Base-by-base conservation (phyloP, 345 rosid species). In the Cardamine chenopodiifolia region DNA sequence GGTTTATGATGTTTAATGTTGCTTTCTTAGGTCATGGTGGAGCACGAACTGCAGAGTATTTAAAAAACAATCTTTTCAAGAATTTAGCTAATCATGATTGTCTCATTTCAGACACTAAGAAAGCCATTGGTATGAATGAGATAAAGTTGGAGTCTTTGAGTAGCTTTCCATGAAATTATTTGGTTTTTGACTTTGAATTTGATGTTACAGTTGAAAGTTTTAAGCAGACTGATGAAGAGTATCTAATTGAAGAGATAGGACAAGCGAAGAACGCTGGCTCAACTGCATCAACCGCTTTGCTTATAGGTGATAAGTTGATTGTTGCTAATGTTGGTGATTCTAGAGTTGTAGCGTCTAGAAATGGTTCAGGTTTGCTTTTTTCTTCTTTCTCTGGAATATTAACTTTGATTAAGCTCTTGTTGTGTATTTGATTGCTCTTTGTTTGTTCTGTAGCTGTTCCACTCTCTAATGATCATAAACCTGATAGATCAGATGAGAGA, bases 301-400 rank as follows among this genome's bases (percentile, higher is more conserved):
- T 95, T 12, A 83, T 94, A 23, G 98, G 98, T 32, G 85, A 88
- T 63, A 92, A 97, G 66, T 81, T 94, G 79, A 87, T 91, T 26
- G 96, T 94, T 80, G 97, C 96, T 29, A 94, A 94, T 86, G 98
- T 91, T 39, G 98, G 98, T 69, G 98, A 94, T 77, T 94, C 97
- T 68, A 87, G 97, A 87, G 98, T 95, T 76, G 97, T 94, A 48
- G 93, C 91, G 28, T 89, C 96, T 70, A 87, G 88, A 71, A 91
- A 86, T 54, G 99, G 98, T 57, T 84, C 82, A 70, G 99, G 99
- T 95, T 42, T 71, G 54, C 3, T 9, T 17, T 0, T 59, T 15
- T 29, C 0, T 61, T 11, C 23, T 49, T 8, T 6, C 19, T 56
- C 15, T 71, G 14, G 0, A 8, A 15, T 28, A 28, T 19, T 56